These are phyloP conservation scores for Lachnellula hyalina DNA, from an alignment of 2,329 filamentous ascomycete genomes.

Conservation along the genomic window DNA sequence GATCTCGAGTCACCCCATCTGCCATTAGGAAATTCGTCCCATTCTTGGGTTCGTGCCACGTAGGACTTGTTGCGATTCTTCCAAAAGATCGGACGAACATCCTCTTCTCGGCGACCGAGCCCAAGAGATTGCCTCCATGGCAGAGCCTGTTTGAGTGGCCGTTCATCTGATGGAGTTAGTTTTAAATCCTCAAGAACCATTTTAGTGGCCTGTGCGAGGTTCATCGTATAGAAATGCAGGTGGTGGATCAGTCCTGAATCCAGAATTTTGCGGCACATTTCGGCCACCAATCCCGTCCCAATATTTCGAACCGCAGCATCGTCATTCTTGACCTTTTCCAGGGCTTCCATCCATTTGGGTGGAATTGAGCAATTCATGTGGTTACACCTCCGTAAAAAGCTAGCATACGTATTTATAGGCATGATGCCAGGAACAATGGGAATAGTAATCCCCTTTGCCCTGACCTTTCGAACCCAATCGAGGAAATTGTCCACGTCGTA, in stretches of 20 bases:
- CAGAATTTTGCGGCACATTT: constrained; percentile 84
- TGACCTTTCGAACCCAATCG: constrained; percentile 81
- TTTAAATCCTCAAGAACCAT: constrained; percentile 90
- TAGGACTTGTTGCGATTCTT: constrained; percentile 95
- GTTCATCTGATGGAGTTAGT: constrained; percentile 70
- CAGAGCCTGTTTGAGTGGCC: constrained; percentile 80
- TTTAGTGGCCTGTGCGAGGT: constrained; percentile 86
- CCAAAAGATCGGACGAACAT: constrained; percentile 98
- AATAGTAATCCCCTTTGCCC: constrained; percentile 75
- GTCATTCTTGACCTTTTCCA: constrained; percentile 95
- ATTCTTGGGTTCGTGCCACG: constrained; percentile 90
- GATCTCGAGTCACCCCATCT: constrained; percentile 97
- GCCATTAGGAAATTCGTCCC: constrained; percentile 98
- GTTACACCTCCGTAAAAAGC: constrained; percentile 82
- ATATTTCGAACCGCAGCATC: constrained; percentile 87
- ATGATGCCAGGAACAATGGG: constrained; percentile 86
- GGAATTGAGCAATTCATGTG: constrained; percentile 89
- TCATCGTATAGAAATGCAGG: constrained; percentile 99
- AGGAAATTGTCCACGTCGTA: constrained; percentile 97
- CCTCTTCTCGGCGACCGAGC: constrained; percentile 82
- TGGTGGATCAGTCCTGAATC: constrained; percentile 73
- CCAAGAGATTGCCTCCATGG: constrained; percentile 95
- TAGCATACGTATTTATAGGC: constrained; percentile 92
- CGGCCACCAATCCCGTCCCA: constrained; percentile 78
- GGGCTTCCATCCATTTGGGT: constrained; percentile 68